These are phyloP conservation scores for Trichophaea hybrida DNA, from an alignment of 2,329 filamentous ascomycete genomes.

Conservation along the genomic window DNA sequence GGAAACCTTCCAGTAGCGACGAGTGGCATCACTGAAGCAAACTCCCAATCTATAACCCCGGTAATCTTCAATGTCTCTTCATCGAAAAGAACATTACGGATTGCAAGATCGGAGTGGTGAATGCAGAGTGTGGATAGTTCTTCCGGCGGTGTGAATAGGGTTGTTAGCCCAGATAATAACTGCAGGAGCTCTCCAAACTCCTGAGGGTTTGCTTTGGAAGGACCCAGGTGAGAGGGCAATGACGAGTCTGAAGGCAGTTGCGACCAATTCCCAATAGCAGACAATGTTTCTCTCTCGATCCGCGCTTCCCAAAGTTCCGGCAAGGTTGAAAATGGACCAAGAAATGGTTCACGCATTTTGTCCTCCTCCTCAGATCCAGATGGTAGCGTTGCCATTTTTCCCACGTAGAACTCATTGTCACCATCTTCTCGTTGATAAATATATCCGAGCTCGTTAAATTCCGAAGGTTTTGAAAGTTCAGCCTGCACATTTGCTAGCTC, in stretches of 20 bases:
- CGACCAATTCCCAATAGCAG: slow-evolving; percentile 22
- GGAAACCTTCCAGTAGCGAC: slow-evolving; percentile 22
- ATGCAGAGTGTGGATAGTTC: slow-evolving; percentile 21
- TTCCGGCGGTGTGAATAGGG: slow-evolving; percentile 18
- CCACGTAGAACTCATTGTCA: slow-evolving; percentile 16
- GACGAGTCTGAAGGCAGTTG: slow-evolving; percentile 17
- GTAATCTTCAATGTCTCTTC: slow-evolving; percentile 23
- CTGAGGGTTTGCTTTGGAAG: slow-evolving; percentile 18
- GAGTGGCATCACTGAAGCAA: slow-evolving; percentile 23
- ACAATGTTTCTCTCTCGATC: slow-evolving; percentile 17
- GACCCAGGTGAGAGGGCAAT: slow-evolving; percentile 12
- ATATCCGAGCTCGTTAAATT: slow-evolving; percentile 21
- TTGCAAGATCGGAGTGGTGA: slow-evolving; percentile 23
- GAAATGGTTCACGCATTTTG: slow-evolving; percentile 9
- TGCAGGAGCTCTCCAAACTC: slow-evolving; percentile 21
- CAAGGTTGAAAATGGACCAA: slow-evolving; percentile 18
- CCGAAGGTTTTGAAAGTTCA: slow-evolving; percentile 22
- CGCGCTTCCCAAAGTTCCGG: slow-evolving; percentile 20
- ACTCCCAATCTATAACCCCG: slow-evolving; percentile 24
- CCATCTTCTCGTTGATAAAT: slow-evolving; percentile 19
- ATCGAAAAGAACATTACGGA: slow-evolving; percentile 23
- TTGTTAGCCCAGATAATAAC: slow-evolving; percentile 17
- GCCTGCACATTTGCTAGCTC: slow-evolving; percentile 21
- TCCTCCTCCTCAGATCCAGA: slow-evolving; percentile 11
- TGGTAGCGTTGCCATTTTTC: slow-evolving; percentile 17